These are phyloP conservation scores for Irineochytrium annulatum DNA, from an alignment of 192 early-diverging fungal species.

Conservation along the genomic window DNA sequence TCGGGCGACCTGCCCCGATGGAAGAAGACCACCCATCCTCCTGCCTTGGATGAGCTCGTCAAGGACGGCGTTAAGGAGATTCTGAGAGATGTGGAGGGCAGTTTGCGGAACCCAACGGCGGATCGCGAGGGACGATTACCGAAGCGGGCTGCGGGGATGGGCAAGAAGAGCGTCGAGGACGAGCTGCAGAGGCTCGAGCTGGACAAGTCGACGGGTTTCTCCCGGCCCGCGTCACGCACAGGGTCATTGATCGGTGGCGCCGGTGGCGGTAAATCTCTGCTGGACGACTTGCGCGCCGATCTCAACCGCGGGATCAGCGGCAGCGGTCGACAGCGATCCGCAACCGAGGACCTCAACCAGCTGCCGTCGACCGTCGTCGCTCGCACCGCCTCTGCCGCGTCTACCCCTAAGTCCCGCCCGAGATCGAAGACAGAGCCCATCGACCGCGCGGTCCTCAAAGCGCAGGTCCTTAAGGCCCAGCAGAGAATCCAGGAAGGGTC, in stretches of 20 bases:
- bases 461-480: too few relatives aligned
- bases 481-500: too few relatives aligned
- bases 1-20: too few relatives aligned
- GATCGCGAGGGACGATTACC: not conserved
- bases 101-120: not conserved
- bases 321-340: not conserved
- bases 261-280: too few relatives aligned
- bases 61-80: not conserved
- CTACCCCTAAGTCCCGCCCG: not conserved
- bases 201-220: not conserved
- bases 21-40: too few relatives aligned
- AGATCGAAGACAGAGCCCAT: not conserved
- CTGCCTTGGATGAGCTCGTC: not conserved
- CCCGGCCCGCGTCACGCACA: too few relatives aligned
- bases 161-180: not conserved
- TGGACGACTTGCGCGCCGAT: too few relatives aligned
- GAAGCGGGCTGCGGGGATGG: not conserved
- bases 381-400: not conserved
- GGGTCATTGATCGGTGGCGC: too few relatives aligned
- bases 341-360: not conserved
- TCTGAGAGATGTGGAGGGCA: not conserved
- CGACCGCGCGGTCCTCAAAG: too few relatives aligned
- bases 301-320: too few relatives aligned
- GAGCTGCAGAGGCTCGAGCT: not conserved
- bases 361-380: not conserved